Percentiles rank a stretch among this genome's conserved stretches.
Conservation (phyloP, 2,329 filamentous ascomycete genomes). For the Verticillium albo-atrum region DNA sequence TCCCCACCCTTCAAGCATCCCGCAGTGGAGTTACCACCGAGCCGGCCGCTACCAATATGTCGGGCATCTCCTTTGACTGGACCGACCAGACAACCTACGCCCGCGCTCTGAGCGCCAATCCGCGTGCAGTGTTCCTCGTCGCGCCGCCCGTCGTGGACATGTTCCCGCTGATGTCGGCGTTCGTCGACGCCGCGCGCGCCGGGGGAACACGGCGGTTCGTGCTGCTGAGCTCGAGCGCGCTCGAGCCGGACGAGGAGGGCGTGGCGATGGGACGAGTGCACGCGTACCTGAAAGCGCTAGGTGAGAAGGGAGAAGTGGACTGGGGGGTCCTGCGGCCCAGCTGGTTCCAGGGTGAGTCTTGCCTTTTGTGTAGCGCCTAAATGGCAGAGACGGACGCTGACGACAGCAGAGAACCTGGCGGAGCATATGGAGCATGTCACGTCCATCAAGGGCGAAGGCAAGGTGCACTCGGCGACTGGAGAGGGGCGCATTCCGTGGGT, state of each 20-base stretch:
- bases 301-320: constrained; percentile 26
- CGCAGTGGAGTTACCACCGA: constrained; percentile 20
- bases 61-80: constrained; percentile 39
- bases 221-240: constrained; percentile 31
- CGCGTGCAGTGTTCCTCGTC: constrained; percentile 32
- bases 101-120: constrained; percentile 21
- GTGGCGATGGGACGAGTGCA: constrained; percentile 30
- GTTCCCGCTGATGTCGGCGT: constrained; percentile 27
- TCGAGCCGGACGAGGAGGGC: constrained; percentile 26
- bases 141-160: constrained; percentile 27
- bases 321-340: constrained; percentile 39
- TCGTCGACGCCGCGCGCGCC: constrained; percentile 33
- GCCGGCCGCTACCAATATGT: constrained; percentile 6
- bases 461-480: constrained; percentile 36
- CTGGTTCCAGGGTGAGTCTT: constrained; percentile 40
- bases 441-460: constrained; percentile 31
- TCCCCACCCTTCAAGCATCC: constrained; percentile 31
- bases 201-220: constrained; percentile 38
- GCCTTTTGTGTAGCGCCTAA: not conserved
- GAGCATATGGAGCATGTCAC: constrained; percentile 18
- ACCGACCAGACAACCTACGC: constrained; percentile 32
- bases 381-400: not conserved
- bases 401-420: constrained; percentile 36
- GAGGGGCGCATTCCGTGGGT: constrained; percentile 42
- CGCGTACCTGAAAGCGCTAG: constrained; percentile 30